phyloP scores from a whole-genome alignment of 169 alveolate genomes.

The Eimeria praecox region DNA sequence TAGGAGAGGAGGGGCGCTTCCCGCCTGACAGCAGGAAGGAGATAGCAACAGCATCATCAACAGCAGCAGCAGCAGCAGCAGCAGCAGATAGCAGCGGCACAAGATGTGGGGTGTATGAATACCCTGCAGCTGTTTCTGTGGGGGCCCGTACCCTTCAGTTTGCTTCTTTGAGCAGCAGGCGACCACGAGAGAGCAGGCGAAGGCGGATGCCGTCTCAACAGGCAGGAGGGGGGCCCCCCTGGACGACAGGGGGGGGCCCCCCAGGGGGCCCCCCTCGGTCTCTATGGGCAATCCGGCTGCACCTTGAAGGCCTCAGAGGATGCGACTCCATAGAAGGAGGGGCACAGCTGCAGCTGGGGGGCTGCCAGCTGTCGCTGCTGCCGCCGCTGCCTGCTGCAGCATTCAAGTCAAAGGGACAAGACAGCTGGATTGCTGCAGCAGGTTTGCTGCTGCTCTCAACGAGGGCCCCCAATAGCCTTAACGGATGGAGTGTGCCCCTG shows the following conservation, averaged over 20 bases:
- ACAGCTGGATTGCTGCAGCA: conserved; percentile 21
- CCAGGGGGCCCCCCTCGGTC: conserved; percentile 15
- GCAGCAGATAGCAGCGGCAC: neutral
- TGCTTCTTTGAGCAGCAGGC: neutral
- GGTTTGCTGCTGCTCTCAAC: conserved; percentile 62
- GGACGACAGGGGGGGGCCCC: neutral
- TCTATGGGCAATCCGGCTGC: conserved; percentile 40
- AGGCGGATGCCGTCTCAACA: neutral
- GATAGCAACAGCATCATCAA: too few relatives aligned
- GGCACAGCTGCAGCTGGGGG: conserved; percentile 66
- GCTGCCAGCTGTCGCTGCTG: conserved; percentile 53
- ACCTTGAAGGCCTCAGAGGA: neutral
- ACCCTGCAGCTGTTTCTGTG: neutral
- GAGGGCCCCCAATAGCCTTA: conserved; percentile 15
- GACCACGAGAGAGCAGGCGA: neutral
- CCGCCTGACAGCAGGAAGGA: neutral
- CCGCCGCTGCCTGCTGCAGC: conserved; percentile 60
- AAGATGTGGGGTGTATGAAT: neutral
- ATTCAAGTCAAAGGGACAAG: neutral
- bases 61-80: neutral
- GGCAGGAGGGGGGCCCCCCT: neutral
- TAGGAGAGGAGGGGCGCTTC: neutral
- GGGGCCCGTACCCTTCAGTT: neutral
- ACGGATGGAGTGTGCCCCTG: conserved; percentile 10
- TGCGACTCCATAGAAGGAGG: conserved; percentile 12